A percentile compares a stretch with the other conserved stretches of the same genome.
Evolutionary conservation across 1,139 yeast genomes (phyloP).

Genomic region (Pichia sp.): DNA sequence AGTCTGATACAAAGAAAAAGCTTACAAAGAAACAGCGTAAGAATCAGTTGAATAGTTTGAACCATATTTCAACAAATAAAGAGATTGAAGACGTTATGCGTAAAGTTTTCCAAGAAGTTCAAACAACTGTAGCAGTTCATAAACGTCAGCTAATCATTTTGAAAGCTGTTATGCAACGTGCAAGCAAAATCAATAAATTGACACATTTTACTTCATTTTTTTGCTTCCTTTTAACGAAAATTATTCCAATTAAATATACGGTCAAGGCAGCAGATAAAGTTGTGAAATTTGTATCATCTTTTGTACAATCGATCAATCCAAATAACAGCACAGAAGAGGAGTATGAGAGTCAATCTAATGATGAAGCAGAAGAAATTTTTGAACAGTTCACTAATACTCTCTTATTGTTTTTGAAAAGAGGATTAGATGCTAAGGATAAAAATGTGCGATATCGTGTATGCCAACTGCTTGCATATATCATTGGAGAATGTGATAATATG

Average conservation of each 20-base stretch:
- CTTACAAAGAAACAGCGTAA: not conserved
- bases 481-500: conserved; percentile 68
- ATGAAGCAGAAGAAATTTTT: conserved; percentile 26
- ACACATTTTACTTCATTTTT: conserved; percentile 56
- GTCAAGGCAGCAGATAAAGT: conserved; percentile 73
- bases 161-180: conserved; percentile 50
- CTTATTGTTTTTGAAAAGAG: conserved; percentile 61
- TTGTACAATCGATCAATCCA: conserved; percentile 45
- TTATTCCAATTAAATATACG: conserved; percentile 61
- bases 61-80: conserved; percentile 17
- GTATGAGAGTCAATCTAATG: conserved; percentile 21
- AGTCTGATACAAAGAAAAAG: conserved; percentile 6
- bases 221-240: conserved; percentile 53
- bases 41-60: conserved; percentile 11
- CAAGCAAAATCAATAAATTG: conserved; percentile 44
- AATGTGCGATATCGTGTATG: conserved; percentile 76
- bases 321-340: conserved; percentile 18
- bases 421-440: conserved; percentile 69
- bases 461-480: conserved; percentile 67
- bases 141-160: conserved; percentile 62
- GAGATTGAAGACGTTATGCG: conserved; percentile 44
- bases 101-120: conserved; percentile 77
- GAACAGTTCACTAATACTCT: conserved; percentile 52
- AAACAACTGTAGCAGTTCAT: conserved; percentile 65
- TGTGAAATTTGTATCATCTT: conserved; percentile 64